phyloP scores from a whole-genome alignment of 2,329 filamentous ascomycete genomes.

The Periconia sp. region DNA sequence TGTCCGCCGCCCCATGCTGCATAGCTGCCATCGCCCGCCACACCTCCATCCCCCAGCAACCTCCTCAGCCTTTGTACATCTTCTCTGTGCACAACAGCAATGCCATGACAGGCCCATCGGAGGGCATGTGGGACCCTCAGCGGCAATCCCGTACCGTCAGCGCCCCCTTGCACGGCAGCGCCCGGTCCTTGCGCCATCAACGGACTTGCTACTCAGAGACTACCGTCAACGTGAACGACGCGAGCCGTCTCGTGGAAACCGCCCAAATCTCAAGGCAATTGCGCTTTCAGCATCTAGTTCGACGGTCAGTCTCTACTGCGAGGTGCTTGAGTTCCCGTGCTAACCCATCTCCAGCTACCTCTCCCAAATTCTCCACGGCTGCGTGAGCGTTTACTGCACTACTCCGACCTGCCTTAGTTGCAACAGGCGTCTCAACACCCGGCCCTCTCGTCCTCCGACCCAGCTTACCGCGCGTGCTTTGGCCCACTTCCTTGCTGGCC shows the following conservation, averaged over 20 bases:
- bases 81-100: background rate
- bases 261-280: constrained; percentile 33
- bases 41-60: too few species aligned
- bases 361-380: constrained; percentile 81
- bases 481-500: constrained; percentile 79
- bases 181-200: too few species aligned
- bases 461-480: constrained; percentile 81
- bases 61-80: too few species aligned
- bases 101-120: background rate
- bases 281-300: constrained; percentile 40
- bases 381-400: constrained; percentile 69
- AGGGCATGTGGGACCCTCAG: too few species aligned
- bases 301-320: constrained; percentile 26
- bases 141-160: too few species aligned
- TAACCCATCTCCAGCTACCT: constrained; percentile 72
- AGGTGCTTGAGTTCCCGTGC: constrained; percentile 7
- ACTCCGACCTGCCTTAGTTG: constrained; percentile 83
- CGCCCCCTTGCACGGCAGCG: too few species aligned
- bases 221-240: constrained; percentile 30
- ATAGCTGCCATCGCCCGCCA: too few species aligned
- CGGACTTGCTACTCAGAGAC: constrained; percentile 3
- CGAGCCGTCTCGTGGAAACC: constrained; percentile 37
- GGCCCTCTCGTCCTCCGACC: constrained; percentile 79
- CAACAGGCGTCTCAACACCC: constrained; percentile 70
- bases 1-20: too few species aligned